These are phyloP conservation scores for Populus euphratica DNA, from an alignment of 345 rosid genomes.

Conservation along the genomic window DNA sequence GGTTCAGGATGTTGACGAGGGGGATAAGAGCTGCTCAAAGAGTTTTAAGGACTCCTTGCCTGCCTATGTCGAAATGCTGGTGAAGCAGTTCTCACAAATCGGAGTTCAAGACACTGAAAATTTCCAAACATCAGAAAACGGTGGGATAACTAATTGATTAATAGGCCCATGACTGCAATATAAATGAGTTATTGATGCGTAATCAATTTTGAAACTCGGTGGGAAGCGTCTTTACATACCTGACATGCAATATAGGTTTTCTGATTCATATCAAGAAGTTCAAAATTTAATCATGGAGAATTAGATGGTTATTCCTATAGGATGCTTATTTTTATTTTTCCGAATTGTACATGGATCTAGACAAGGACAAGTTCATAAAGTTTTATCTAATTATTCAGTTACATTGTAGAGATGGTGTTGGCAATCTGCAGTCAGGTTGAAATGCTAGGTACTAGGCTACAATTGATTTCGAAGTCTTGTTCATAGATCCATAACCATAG, in stretches of 20 bases:
- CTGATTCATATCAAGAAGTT: constrained; percentile 5
- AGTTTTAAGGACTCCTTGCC: constrained; percentile 43
- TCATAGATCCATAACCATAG: background rate
- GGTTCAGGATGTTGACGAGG: constrained; percentile 48
- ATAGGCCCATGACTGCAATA: constrained; percentile 9
- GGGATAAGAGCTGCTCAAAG: constrained; percentile 38
- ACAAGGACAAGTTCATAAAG: constrained; percentile 6
- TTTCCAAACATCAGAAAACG: constrained; percentile 20
- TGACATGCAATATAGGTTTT: constrained; percentile 6
- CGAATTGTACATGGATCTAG: constrained; percentile 20
- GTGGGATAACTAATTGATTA: background rate
- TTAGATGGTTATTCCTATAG: constrained; percentile 5
- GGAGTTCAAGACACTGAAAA: constrained; percentile 46
- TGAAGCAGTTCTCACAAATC: constrained; percentile 43
- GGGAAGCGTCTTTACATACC: background rate
- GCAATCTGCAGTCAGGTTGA: background rate
- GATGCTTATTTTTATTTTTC: background rate
- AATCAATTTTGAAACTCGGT: constrained; percentile 18
- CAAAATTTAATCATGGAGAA: constrained; percentile 10
- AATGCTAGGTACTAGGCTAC: background rate
- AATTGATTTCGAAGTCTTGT: background rate
- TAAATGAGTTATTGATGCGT: background rate
- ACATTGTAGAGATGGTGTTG: background rate
- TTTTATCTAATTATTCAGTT: background rate
- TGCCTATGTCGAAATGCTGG: constrained; percentile 33